A percentile compares a stretch with the other conserved stretches of the same genome.
These are phyloP conservation scores for Mortierella hygrophila DNA, from an alignment of 192 early-diverging fungal species.

Conservation along the genomic window DNA sequence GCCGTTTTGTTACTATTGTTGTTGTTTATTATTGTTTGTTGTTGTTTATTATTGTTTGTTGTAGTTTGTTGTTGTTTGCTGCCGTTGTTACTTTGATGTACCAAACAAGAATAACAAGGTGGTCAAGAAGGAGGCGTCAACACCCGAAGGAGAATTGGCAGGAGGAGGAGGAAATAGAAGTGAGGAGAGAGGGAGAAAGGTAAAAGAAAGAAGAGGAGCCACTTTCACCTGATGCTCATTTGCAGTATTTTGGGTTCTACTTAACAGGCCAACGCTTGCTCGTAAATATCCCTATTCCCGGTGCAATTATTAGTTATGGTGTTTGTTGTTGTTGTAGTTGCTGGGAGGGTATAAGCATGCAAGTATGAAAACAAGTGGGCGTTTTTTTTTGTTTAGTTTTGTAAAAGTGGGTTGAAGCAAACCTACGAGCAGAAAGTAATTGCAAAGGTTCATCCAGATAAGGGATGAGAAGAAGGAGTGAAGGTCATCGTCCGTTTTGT, in stretches of 20 bases:
- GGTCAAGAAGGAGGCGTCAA: neutral
- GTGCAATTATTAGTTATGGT: neutral
- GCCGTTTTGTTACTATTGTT: neutral
- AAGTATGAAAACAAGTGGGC: neutral
- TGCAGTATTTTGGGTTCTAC: neutral
- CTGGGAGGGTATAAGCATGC: neutral
- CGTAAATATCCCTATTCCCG: neutral
- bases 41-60: neutral
- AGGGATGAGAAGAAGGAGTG: too few species aligned
- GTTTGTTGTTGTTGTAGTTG: neutral
- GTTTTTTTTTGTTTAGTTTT: neutral
- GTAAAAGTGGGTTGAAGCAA: neutral
- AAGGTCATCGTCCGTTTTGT: neutral
- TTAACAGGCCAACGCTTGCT: neutral
- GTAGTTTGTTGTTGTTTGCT: neutral
- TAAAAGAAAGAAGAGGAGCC: neutral
- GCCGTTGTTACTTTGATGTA: neutral
- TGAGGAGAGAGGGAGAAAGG: neutral
- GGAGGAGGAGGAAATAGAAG: neutral
- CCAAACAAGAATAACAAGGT: neutral
- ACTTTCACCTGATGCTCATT: neutral
- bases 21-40: neutral
- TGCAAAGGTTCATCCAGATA: neutral
- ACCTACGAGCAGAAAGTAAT: neutral
- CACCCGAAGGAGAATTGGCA: too few species aligned